These are phyloP conservation scores for Didymella lethalis DNA, from an alignment of 2,329 filamentous ascomycete species.

Conservation along the genomic window DNA sequence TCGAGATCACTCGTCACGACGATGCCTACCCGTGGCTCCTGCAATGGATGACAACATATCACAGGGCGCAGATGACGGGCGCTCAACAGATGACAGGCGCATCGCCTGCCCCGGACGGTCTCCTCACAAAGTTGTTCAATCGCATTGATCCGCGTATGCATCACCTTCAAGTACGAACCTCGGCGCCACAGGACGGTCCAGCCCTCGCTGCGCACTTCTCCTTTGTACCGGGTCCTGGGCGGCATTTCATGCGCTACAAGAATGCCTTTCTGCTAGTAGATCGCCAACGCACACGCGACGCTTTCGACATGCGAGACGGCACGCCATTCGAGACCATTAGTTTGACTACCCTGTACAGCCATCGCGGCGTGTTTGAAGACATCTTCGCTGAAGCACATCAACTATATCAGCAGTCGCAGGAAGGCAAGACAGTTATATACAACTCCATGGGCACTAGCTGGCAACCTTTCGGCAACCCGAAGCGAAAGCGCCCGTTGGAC, in stretches of 20 bases:
- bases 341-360: constrained; percentile 87
- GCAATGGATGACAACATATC: constrained; percentile 89
- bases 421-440: constrained; percentile 94
- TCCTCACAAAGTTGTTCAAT: constrained; percentile 63
- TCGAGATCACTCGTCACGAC: constrained; percentile 95
- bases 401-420: constrained; percentile 78
- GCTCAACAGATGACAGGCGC: constrained; percentile 33
- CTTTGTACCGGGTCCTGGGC: constrained; percentile 88
- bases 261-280: constrained; percentile 88
- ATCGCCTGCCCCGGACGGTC: constrained; percentile 41
- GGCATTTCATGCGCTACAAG: constrained; percentile 85
- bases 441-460: constrained; percentile 85
- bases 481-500: constrained; percentile 83
- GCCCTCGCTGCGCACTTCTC: constrained; percentile 81
- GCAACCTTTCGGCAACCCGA: constrained; percentile 82
- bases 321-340: constrained; percentile 95
- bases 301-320: constrained; percentile 79
- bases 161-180: constrained; percentile 71
- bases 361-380: constrained; percentile 87
- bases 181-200: constrained; percentile 70
- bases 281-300: constrained; percentile 81
- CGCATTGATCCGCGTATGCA: constrained; percentile 67
- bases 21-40: constrained; percentile 93
- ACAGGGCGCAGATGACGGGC: constrained; percentile 65
- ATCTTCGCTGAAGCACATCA: constrained; percentile 87